These are phyloP conservation scores for Septoria linicola DNA, from an alignment of 2,329 filamentous ascomycete species.

Conservation along the genomic window DNA sequence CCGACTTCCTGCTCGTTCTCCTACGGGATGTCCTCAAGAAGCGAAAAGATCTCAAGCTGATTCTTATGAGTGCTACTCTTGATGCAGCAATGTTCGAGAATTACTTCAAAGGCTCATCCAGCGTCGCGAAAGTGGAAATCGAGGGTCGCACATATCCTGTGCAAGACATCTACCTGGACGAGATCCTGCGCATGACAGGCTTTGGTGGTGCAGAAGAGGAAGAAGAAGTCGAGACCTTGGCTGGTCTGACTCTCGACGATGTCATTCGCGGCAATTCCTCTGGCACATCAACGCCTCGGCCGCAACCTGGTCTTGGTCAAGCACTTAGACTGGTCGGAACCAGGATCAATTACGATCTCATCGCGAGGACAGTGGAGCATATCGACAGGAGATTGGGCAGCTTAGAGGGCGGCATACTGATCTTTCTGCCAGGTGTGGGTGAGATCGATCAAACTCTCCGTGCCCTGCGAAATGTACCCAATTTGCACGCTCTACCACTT, in stretches of 20 bases:
- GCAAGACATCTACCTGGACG: slow-evolving; percentile 84
- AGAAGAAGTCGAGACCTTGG: slow-evolving; percentile 46
- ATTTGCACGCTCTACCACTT: slow-evolving; percentile 77
- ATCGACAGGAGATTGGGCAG: slow-evolving; percentile 76
- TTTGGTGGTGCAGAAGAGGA: slow-evolving; percentile 53
- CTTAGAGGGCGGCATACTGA: slow-evolving; percentile 82
- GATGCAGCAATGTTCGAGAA: slow-evolving; percentile 80
- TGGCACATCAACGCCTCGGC: slow-evolving; percentile 23
- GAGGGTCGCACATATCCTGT: slow-evolving; percentile 87
- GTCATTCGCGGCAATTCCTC: slow-evolving; percentile 26
- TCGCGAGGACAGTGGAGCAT: slow-evolving; percentile 73
- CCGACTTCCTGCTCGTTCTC: slow-evolving; percentile 87
- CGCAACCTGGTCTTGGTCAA: slow-evolving; percentile 37
- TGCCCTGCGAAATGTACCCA: slow-evolving; percentile 62
- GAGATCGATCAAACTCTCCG: slow-evolving; percentile 84
- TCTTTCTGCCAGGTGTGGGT: slow-evolving; percentile 87
- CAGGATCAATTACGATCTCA: slow-evolving; percentile 87
- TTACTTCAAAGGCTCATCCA: slow-evolving; percentile 64
- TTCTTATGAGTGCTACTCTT: slow-evolving; percentile 94
- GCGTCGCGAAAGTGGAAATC: slow-evolving; percentile 80
- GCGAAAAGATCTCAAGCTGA: slow-evolving; percentile 77
- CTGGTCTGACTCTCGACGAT: slow-evolving; percentile 44
- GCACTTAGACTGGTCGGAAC: slow-evolving; percentile 56
- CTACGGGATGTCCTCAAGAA: slow-evolving; percentile 75
- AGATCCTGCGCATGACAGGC: slow-evolving; percentile 76